Percentiles rank a stretch among this genome's conserved stretches.
These are phyloP conservation scores for Hypomyces perniciosus DNA, from an alignment of 2,329 filamentous ascomycete species.

Conservation along the genomic window DNA sequence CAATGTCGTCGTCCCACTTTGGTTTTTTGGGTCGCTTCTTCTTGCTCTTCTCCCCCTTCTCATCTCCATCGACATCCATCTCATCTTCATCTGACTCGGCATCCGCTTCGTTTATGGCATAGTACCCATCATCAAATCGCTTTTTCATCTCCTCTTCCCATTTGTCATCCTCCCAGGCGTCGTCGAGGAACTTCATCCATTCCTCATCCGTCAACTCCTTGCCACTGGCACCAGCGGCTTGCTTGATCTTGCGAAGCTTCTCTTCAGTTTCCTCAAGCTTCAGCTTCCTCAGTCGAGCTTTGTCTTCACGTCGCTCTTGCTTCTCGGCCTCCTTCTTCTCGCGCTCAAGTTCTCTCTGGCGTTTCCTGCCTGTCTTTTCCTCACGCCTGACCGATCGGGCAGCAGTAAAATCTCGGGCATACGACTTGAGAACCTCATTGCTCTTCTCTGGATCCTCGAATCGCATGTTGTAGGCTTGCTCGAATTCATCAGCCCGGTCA, in stretches of 20 bases:
- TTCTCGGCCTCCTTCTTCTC: slow-evolving; percentile 75
- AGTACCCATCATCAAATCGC: slow-evolving; percentile 87
- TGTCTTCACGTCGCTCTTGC: slow-evolving; percentile 68
- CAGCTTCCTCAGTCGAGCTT: slow-evolving; percentile 74
- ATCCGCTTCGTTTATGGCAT: slow-evolving; percentile 64
- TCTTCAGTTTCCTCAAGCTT: slow-evolving; percentile 87
- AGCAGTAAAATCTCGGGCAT: slow-evolving; percentile 78
- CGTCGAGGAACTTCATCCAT: slow-evolving; percentile 78
- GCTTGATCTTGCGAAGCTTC: slow-evolving; percentile 81
- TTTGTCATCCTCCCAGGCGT: slow-evolving; percentile 78
- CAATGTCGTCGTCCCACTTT: slow-evolving; percentile 93
- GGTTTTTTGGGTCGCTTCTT: slow-evolving; percentile 49
- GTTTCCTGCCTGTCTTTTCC: slow-evolving; percentile 69
- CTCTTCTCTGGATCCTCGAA: slow-evolving; percentile 88
- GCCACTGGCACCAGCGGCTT: slow-evolving; percentile 74
- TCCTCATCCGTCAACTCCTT: slow-evolving; percentile 65
- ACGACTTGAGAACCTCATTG: slow-evolving; percentile 82
- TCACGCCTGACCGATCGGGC: slow-evolving; percentile 82
- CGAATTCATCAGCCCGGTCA: slow-evolving; percentile 76
- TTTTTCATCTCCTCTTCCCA: slow-evolving; percentile 91
- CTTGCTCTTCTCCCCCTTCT: slow-evolving; percentile 39
- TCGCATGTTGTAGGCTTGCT: slow-evolving; percentile 89
- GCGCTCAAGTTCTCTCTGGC: slow-evolving; percentile 70
- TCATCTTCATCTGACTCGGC: slow-evolving; percentile 61
- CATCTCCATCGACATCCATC: slow-evolving; percentile 55